Evolutionary conservation across 2,329 filamentous ascomycete species (phyloP).

Genomic region (Camillea tinctor): DNA sequence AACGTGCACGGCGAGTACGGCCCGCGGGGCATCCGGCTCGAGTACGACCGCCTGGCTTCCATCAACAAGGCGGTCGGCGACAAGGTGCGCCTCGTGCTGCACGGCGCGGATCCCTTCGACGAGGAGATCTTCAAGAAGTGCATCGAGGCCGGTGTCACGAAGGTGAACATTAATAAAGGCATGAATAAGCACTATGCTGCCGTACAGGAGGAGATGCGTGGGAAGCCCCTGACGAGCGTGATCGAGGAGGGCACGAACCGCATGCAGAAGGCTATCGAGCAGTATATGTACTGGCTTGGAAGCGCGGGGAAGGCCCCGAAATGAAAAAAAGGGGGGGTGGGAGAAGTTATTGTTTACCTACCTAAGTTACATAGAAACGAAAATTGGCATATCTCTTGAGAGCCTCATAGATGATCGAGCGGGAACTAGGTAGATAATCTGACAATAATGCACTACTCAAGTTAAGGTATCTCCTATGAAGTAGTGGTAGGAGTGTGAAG

Average conservation of each 20-base stretch:
- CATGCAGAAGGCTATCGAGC: slow-evolving; percentile 49
- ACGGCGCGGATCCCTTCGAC: slow-evolving; percentile 48
- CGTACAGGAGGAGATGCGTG: slow-evolving; percentile 44
- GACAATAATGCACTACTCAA: no score
- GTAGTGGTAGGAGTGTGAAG: no score
- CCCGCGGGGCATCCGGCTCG: slow-evolving; percentile 38
- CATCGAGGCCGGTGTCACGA: slow-evolving; percentile 45
- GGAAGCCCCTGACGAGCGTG: slow-evolving; percentile 45
- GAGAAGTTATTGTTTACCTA: slow-evolving; percentile 2
- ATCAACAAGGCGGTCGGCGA: slow-evolving; percentile 44
- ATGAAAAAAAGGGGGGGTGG: neutral
- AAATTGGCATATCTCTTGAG: neutral
- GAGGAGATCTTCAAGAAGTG: slow-evolving; percentile 44
- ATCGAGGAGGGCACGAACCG: slow-evolving; percentile 46
- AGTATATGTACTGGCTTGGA: slow-evolving; percentile 45
- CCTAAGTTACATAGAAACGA: no score
- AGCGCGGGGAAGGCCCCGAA: slow-evolving; percentile 43
- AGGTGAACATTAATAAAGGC: slow-evolving; percentile 53
- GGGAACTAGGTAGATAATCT: no score
- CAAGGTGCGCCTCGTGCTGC: slow-evolving; percentile 45
- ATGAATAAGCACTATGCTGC: slow-evolving; percentile 49
- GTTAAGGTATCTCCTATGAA: no score
- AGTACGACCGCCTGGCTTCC: slow-evolving; percentile 34
- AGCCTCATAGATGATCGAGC: no score
- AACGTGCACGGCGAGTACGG: slow-evolving; percentile 70